Evolutionary conservation across 2,329 filamentous ascomycete genomes (phyloP), one percentile per base, ranked within the genome.

Genomic region (Pyricularia sp.): DNA sequence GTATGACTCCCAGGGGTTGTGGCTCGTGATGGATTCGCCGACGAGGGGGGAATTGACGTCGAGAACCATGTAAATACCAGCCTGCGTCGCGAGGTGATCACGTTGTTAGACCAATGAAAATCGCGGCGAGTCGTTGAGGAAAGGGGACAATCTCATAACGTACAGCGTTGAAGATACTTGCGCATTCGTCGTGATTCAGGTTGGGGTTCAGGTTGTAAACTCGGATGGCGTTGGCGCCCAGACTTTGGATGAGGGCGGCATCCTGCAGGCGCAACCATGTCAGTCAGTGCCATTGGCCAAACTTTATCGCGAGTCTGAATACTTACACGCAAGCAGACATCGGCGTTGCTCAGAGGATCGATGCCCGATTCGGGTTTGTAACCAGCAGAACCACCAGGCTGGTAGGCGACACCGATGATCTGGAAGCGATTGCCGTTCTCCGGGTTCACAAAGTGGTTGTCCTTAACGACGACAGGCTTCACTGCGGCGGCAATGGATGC

Each of bases 121-220:
- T 11, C 6, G 28, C 23, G 0, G 9, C 7, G 20, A 55, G 28
- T 50, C 66, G 23, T n/a, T 20, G 31, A 12, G 0, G 20, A 23
- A 55, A 55, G 20, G 25, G 42, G 7, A 11, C 7, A 30, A n/a
- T 7, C 30, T 55, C 10, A 26, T 20, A 9, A 78, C 77, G 68
- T 72, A 81, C 83, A 30, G 85, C 84, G 72, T 90, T 90, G 82
- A 90, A 90, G 74, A 90, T 88, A 73, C 85, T 88, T 70, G 86
- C 88, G 74, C 88, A 90, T 72, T 85, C 81, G 72, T 90, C 87
- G 75, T 90, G 88, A 81, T 90, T 89, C 71, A 89, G 77, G 74
- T 88, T 77, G 33, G 88, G 88, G 76, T 88, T 84, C 71, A 90
- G 77, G 80, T 90, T 90, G 81, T 90, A 90, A n/a, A 90, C 86